Conservation (phyloP, 805 yeast species). For the Isabelozyma heimii region DNA sequence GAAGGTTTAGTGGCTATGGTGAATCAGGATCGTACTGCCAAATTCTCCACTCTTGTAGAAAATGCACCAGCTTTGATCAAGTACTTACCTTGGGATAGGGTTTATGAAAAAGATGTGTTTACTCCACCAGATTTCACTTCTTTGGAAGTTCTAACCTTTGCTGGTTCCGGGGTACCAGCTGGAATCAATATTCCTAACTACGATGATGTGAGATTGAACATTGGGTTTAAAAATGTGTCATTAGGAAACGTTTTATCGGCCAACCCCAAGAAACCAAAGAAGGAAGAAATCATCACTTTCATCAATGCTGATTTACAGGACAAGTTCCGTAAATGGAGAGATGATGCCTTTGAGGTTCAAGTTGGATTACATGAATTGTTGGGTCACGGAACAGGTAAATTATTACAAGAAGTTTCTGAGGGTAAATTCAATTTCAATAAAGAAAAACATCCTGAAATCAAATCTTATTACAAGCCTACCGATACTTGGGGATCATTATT, state of each 20-base stretch:
- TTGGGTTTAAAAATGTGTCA: constrained; percentile 88
- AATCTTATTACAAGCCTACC: constrained; percentile 71
- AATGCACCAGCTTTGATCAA: constrained; percentile 64
- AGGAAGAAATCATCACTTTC: constrained; percentile 68
- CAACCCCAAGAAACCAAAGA: constrained; percentile 56
- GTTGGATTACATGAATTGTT: constrained; percentile 90
- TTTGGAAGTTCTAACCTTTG: constrained; percentile 83
- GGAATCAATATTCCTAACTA: constrained; percentile 93
- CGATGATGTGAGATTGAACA: constrained; percentile 79
- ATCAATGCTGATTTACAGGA: constrained; percentile 51
- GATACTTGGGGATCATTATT: constrained; percentile 91
- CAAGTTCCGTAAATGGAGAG: constrained; percentile 66
- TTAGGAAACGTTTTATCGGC: constrained; percentile 83
- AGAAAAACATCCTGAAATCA: constrained; percentile 62
- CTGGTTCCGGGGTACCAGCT: constrained; percentile 89
- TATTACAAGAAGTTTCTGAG: constrained; percentile 54
- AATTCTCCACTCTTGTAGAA: constrained; percentile 67
- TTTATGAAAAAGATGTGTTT: constrained; percentile 79
- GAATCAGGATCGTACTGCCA: constrained; percentile 80
- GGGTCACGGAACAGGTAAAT: constrained; percentile 90
- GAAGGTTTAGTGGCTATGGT: constrained; percentile 90
- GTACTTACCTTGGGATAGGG: constrained; percentile 73
- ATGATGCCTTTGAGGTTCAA: constrained; percentile 86
- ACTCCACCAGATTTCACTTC: constrained; percentile 93
- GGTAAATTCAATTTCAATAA: constrained; percentile 73